These are phyloP conservation scores for Hansenula anomala DNA, from an alignment of 1,139 yeast genomes.

Conservation along the genomic window DNA sequence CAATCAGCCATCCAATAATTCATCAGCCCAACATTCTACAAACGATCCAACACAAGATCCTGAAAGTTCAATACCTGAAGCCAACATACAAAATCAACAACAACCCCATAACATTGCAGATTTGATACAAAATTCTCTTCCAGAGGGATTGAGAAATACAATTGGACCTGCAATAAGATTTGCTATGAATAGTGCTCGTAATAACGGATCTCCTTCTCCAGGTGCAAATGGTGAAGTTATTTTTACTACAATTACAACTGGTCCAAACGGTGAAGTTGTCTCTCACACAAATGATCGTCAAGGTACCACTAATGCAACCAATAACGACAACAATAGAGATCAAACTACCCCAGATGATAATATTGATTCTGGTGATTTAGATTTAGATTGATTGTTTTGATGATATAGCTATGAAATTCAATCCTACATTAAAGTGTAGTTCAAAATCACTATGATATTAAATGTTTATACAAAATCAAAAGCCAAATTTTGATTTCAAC, in stretches of 20 bases:
- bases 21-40: not conserved
- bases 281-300: no score
- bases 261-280: not conserved
- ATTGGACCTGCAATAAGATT: constrained; percentile 11
- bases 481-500: constrained; percentile 48
- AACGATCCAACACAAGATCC: not conserved
- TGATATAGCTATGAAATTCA: not conserved
- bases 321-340: no score
- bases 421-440: not conserved
- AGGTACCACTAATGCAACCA: no score
- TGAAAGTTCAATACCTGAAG: not conserved
- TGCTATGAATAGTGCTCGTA: constrained; percentile 6
- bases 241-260: constrained; percentile 6
- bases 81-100: not conserved
- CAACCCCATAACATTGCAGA: not conserved
- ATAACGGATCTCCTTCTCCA: not conserved
- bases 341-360: not conserved
- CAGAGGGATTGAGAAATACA: constrained; percentile 8
- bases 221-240: constrained; percentile 5
- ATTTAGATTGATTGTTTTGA: not conserved
- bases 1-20: not conserved
- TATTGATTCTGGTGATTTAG: not conserved
- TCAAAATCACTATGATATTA: no score
- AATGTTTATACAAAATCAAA: no score
- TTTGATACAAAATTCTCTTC: constrained; percentile 7